Evolutionary conservation across 2,329 filamentous ascomycete genomes (phyloP), one percentile per base, ranked within the genome.

Genomic region (Fusarium kyushuense): DNA sequence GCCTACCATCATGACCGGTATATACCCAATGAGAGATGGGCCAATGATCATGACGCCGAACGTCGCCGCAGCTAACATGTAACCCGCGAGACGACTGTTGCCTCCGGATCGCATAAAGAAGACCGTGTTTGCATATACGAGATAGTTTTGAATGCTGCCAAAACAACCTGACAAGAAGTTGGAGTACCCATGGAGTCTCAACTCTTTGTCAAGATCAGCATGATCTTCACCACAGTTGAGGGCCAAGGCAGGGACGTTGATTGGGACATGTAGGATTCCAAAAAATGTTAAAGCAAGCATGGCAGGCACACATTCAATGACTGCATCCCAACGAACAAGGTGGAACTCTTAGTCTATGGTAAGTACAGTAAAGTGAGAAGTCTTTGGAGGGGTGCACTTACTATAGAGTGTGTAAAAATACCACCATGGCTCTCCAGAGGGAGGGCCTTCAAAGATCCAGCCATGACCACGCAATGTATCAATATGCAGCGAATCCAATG

Each of bases 241-340:
- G 0, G 93, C 96, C 60, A 99, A 82, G 4, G 96, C 96, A 4
- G 96, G 96, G 6, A 99, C 94, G 74, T 99, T 99, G 80, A 99
- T 99, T 0, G 96, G 96, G 4, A 99, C 96, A 76, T 99, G 96
- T 4, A 99, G 86, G 57, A 99, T 91, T 53, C 96, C 96, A 74
- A 99, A 99, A 82, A 99, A 99, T 0, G 96, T 98, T 63, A 99
- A 82, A 0, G 96, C 96, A 73, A 99, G 89, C 92, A 99, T 98
- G 30, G 96, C 94, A 1, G 96, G 96, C 30, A 97, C 86, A 2
- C 92, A 94, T 74, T 94, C 90, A n/a, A 85, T 81, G 48, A 99
- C 86, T 4, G 95, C 96, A 43, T 86, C 85, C 92, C 93, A 97
- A 71, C 94, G 87, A 5, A 98, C 91, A 25, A 90, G 84, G 48